Evolutionary conservation across 1,284 basidiomycete species (phyloP), one percentile per base, ranked within the genome.

Genomic region (Paramarasmius palmivorus): DNA sequence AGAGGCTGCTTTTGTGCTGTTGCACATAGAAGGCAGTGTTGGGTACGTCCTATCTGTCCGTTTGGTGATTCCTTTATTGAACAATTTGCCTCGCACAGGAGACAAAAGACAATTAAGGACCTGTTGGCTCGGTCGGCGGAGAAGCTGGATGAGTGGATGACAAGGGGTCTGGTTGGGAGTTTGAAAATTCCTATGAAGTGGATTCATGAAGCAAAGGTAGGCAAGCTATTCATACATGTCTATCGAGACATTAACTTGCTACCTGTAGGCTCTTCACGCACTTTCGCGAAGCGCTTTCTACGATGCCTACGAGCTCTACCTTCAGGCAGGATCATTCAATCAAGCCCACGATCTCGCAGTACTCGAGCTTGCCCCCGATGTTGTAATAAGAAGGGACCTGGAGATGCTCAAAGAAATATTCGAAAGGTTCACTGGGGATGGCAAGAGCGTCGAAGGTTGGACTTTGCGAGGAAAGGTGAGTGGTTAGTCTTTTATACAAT

Each of bases 141-240:
- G 7, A 77, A 75, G 29, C 69, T 95, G 6, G 80, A 87, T 57
- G 82, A 88, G 25, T 91, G 88, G 77, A 79, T 81, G 64, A 82
- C 79, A 15, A 75, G 81, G 3, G 93, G 93, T 53, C 74, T 98
- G 17, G 75, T 85, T 4, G 85, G 87, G 3, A 90, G 83, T 59
- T 73, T 98, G 20, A 83, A 84, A 58, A 81, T 99, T 41, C 97
- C 97, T 0, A 69, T 80, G 42, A 71, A 82, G 3, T 99, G 96
- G 96, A 78, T 98, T 23, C 83, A 90, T 55, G 91, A 94, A 66
- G 92, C 94, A 8, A 88, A 90, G 78, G 93, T 93, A 55, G 35
- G 68, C 59, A 44, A 20, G 10, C 41, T 42, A 15, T 50, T 22
- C 19, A 35, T 22, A 46, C 57, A 53, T 65, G 51, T 50, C n/a